Base-by-base conservation (phyloP, 257 asterid species). In the Salvia splendens region DNA sequence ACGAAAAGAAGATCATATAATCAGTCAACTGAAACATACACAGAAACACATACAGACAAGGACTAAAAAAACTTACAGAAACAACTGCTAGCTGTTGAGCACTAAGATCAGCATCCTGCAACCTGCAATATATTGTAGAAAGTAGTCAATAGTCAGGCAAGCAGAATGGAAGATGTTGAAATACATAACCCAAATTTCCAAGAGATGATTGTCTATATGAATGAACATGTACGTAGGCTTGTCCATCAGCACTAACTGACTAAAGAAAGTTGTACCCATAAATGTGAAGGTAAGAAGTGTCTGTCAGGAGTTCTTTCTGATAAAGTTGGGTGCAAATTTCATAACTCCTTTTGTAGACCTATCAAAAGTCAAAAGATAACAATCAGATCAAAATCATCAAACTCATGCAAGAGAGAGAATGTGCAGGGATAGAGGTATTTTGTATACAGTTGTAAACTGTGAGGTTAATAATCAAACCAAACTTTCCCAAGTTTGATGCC, bases 291-390 rank as follows among this genome's bases (percentile, higher is more conserved):
- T 86, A 94, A 35, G 99, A 91, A 63, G 77, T 70, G 51, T 90
- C 96, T 17, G 92, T 94, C 72, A 94, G 83, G 72, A 91, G 92
- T 83, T 91, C 99, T 78, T 94, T 94, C 76, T 94, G 93, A 65
- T 94, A 91, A 71, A 88, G 89, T 79, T 85, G 97, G 68, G 80
- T 70, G 84, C 97, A 94, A 72, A 91, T 75, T 68, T 85, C 91
- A 74, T 84, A 88, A 76, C 99, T 91, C 75, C 93, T 94, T 76
- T 84, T 87, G 80, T 94, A 94, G 69, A 94, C 99, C 98, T 92
- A 89, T 71, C 71, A 61, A 68, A 72, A 76, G 49, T 50, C 36
- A 63, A 17, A 71, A 12, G 50, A 35, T 12, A 52, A 15, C 36
- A 17, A 62, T 64, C 32, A 60, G 46, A 60, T 36, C 38, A 64